phyloP scores from a whole-genome alignment of 2,329 filamentous ascomycete genomes.

The Aschersonia sp. region DNA sequence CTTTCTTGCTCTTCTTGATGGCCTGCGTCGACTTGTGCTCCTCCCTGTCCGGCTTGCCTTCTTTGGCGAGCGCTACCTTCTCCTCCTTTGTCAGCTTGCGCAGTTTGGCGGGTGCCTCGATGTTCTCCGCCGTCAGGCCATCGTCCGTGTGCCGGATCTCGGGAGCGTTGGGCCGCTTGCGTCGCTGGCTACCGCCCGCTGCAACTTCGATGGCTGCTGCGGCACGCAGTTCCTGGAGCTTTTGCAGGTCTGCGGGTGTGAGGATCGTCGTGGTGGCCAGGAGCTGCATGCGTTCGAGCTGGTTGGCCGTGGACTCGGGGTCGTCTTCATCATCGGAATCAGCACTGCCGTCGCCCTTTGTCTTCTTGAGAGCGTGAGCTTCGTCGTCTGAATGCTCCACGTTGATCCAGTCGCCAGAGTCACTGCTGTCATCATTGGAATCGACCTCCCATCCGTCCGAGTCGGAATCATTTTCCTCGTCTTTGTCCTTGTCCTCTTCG shows the following conservation, averaged over 20 bases:
- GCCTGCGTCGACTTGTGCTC: conserved; percentile 81
- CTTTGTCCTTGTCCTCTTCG: conserved; percentile 34
- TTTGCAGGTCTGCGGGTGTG: conserved; percentile 89
- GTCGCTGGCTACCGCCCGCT: conserved; percentile 26
- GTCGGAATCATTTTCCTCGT: conserved; percentile 41
- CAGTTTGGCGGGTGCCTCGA: conserved; percentile 71
- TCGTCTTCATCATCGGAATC: conserved; percentile 24
- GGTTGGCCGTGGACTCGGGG: conserved; percentile 25
- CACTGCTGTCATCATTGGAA: conserved; percentile 45
- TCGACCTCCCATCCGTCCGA: conserved; percentile 47
- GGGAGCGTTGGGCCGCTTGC: conserved; percentile 31
- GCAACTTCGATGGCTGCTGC: conserved; percentile 56
- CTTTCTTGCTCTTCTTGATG: conserved; percentile 75
- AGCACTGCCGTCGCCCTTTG: conserved; percentile 15
- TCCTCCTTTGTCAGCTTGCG: conserved; percentile 84
- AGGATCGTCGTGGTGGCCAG: conserved; percentile 89
- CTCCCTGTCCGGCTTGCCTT: conserved; percentile 61
- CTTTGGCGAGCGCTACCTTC: conserved; percentile 66
- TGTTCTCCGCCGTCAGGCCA: conserved; percentile 77
- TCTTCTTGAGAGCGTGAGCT: conserved; percentile 40
- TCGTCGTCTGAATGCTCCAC: conserved; percentile 76
- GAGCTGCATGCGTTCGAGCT: conserved; percentile 43
- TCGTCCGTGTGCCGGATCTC: conserved; percentile 63
- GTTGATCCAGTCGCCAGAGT: conserved; percentile 85
- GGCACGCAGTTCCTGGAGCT: conserved; percentile 75